A percentile compares a stretch with the other conserved stretches of the same genome.
Evolutionary conservation across 2,329 filamentous ascomycete genomes (phyloP).

Genomic region (Beauveria varroae): DNA sequence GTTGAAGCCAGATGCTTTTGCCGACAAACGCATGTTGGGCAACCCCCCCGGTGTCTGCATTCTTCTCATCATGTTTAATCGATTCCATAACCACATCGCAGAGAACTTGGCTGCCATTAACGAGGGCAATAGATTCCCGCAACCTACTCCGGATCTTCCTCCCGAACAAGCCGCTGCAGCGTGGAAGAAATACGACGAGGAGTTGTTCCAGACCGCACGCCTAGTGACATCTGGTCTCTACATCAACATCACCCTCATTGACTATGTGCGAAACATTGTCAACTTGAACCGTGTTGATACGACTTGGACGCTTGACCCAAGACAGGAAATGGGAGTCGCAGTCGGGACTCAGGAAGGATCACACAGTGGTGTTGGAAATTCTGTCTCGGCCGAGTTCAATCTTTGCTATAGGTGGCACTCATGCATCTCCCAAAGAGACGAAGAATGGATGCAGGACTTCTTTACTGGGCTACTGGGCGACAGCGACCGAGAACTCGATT

Average conservation of each 20-base stretch:
- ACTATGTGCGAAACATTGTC: slow-evolving; percentile 73
- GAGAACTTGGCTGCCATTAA: slow-evolving; percentile 78
- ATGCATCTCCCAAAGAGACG: slow-evolving; percentile 65
- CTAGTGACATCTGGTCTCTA: slow-evolving; percentile 69
- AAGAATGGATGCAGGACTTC: slow-evolving; percentile 69
- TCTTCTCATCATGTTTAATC: slow-evolving; percentile 69
- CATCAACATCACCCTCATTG: slow-evolving; percentile 69
- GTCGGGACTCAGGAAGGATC: slow-evolving; percentile 48
- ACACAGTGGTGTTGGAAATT: slow-evolving; percentile 69
- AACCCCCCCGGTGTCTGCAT: slow-evolving; percentile 67
- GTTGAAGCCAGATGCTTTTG: slow-evolving; percentile 66
- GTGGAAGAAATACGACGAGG: slow-evolving; percentile 66
- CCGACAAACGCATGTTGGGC: slow-evolving; percentile 61
- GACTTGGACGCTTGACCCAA: slow-evolving; percentile 74
- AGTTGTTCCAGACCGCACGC: slow-evolving; percentile 71
- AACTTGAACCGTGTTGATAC: slow-evolving; percentile 53
- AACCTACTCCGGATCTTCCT: slow-evolving; percentile 43
- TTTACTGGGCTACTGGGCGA: slow-evolving; percentile 52
- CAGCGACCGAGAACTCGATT: slow-evolving; percentile 31
- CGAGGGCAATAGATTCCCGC: slow-evolving; percentile 69
- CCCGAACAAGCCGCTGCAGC: slow-evolving; percentile 42
- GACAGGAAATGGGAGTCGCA: slow-evolving; percentile 56
- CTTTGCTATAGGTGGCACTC: slow-evolving; percentile 85
- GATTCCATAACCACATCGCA: slow-evolving; percentile 83
- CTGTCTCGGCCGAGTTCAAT: slow-evolving; percentile 84